Conservation (phyloP, 805 yeast genomes). For the Saturnispora kantuleensis region DNA sequence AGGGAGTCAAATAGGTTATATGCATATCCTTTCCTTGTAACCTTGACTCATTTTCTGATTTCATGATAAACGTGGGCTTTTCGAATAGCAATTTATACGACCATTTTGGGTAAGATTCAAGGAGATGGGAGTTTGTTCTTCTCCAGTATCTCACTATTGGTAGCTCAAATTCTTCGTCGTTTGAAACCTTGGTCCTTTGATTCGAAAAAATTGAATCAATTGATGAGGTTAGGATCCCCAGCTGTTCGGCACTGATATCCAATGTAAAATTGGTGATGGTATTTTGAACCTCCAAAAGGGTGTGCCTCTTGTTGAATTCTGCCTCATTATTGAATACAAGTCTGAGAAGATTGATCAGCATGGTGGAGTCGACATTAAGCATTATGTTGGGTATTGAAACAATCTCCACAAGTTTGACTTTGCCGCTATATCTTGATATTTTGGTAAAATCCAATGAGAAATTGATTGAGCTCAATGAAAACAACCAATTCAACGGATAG, state of each 20-base stretch:
- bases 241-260: slow-evolving; percentile 34
- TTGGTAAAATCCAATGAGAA: slow-evolving; percentile 19
- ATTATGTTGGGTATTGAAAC: slow-evolving; percentile 23
- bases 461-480: slow-evolving; percentile 30
- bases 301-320: slow-evolving; percentile 15
- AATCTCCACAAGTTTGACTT: slow-evolving; percentile 20
- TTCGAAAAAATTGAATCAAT: neutral
- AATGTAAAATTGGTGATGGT: slow-evolving; percentile 35
- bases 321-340: slow-evolving; percentile 14
- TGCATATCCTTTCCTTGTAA: slow-evolving; percentile 10
- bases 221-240: slow-evolving; percentile 24
- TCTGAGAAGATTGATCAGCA: slow-evolving; percentile 14
- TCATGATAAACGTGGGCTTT: slow-evolving; percentile 21
- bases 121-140: neutral
- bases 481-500: slow-evolving; percentile 31
- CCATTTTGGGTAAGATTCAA: slow-evolving; percentile 15
- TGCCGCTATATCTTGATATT: slow-evolving; percentile 11
- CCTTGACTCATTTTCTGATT: slow-evolving; percentile 10
- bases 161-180: no score
- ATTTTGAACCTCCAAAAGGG: slow-evolving; percentile 29
- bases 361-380: slow-evolving; percentile 14
- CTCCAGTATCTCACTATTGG: no score
- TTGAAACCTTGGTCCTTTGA: neutral
- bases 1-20: slow-evolving; percentile 16
- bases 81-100: slow-evolving; percentile 20